These are phyloP conservation scores for Escovopsis weberi DNA, from an alignment of 2,329 filamentous ascomycete genomes.

Conservation along the genomic window DNA sequence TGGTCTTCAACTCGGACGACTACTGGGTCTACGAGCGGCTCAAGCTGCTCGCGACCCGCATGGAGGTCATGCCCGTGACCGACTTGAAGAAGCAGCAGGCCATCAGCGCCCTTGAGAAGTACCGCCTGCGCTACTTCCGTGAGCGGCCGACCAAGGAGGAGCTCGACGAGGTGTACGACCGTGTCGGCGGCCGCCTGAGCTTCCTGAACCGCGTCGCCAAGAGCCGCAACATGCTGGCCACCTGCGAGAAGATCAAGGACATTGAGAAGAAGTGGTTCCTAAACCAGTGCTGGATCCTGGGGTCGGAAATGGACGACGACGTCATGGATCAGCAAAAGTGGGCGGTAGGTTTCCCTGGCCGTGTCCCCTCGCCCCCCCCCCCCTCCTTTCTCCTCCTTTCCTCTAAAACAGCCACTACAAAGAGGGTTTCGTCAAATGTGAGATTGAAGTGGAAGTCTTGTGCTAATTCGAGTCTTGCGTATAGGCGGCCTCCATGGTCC, in stretches of 20 bases:
- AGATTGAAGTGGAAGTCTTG: too few relatives aligned
- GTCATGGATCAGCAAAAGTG: slow-evolving; percentile 98
- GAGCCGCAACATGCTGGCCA: slow-evolving; percentile 61
- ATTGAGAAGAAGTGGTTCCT: slow-evolving; percentile 64
- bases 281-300: slow-evolving; percentile 62
- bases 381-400: not conserved
- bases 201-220: slow-evolving; percentile 88
- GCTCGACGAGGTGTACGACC: slow-evolving; percentile 69
- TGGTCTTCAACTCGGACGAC: slow-evolving; percentile 92
- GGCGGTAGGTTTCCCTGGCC: slow-evolving; percentile 43
- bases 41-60: slow-evolving; percentile 81
- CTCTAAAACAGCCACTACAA: too few relatives aligned
- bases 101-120: slow-evolving; percentile 60
- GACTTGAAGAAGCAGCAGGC: slow-evolving; percentile 72
- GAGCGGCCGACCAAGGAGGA: slow-evolving; percentile 40
- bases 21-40: slow-evolving; percentile 97
- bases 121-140: slow-evolving; percentile 63
- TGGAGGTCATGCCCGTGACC: slow-evolving; percentile 79
- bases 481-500: slow-evolving; percentile 79
- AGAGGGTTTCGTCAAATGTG: too few relatives aligned
- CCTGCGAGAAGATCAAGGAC: slow-evolving; percentile 59
- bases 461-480: not conserved
- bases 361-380: not conserved
- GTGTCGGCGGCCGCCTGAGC: slow-evolving; percentile 74
- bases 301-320: slow-evolving; percentile 75